Conservation (phyloP, 129 eudicot species). For the Ambrosia artemisiifolia region DNA sequence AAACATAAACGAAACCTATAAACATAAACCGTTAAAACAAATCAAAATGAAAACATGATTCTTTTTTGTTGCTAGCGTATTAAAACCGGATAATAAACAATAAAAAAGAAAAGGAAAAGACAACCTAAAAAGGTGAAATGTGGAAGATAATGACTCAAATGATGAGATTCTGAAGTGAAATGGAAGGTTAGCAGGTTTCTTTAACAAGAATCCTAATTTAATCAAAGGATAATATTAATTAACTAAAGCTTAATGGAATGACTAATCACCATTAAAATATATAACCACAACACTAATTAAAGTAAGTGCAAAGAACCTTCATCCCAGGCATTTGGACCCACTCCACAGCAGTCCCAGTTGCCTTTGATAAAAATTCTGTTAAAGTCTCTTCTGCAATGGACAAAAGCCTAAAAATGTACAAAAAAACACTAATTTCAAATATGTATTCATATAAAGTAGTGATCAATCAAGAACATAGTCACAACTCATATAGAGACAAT, state of each 20-base stretch:
- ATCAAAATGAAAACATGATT: neutral
- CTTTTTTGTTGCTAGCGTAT: neutral
- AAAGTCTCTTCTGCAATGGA: constrained; percentile 91
- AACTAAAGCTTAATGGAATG: constrained; percentile 32
- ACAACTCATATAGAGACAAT: too few species aligned
- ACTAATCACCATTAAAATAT: constrained; percentile 24
- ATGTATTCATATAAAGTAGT: neutral
- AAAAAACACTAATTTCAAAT: constrained; percentile 23
- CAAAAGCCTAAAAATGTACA: constrained; percentile 74
- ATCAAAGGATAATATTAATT: constrained; percentile 29
- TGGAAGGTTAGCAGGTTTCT: constrained; percentile 46
- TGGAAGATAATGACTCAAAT: constrained; percentile 47
- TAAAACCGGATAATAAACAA: constrained; percentile 13
- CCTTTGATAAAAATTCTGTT: constrained; percentile 90
- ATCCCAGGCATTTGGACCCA: constrained; percentile 98
- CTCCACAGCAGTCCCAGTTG: constrained; percentile 92
- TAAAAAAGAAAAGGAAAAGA: neutral
- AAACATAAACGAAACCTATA: neutral
- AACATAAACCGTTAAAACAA: constrained; percentile 6
- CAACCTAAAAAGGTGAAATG: constrained; percentile 34
- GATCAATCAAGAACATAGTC: constrained; percentile 21
- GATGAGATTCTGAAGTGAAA: constrained; percentile 46
- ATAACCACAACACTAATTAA: constrained; percentile 12
- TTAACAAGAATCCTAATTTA: constrained; percentile 32
- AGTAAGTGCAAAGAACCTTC: constrained; percentile 52